A percentile compares a stretch with the other conserved stretches of the same genome.
These are phyloP conservation scores for Xerocomus potaroensis DNA, from an alignment of 768 basidiomycete genomes.

Conservation along the genomic window DNA sequence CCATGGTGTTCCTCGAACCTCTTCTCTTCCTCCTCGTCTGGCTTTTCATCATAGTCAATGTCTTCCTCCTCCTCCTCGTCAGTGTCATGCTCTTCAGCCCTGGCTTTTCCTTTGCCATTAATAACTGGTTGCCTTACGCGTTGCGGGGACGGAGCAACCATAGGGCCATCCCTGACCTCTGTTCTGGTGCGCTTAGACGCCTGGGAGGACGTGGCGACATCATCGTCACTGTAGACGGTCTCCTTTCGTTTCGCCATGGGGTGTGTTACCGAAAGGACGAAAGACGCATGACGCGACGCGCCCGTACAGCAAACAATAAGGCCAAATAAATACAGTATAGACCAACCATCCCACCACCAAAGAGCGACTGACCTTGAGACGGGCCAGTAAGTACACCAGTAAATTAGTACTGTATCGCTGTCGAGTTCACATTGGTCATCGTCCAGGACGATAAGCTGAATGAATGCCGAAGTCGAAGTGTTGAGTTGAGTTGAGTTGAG, in stretches of 20 bases:
- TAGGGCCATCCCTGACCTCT: slow-evolving; percentile 35
- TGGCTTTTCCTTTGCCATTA: slow-evolving; percentile 33
- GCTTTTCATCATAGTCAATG: slow-evolving; percentile 33
- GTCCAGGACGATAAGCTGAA: background rate
- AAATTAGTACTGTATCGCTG: too few relatives aligned
- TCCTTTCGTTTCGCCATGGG: slow-evolving; percentile 58
- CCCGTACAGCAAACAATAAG: slow-evolving; percentile 12
- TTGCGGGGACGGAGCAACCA: slow-evolving; percentile 11
- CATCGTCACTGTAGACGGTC: slow-evolving; percentile 40
- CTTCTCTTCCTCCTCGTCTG: slow-evolving; percentile 56
- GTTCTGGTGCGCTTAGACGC: slow-evolving; percentile 43
- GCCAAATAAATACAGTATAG: slow-evolving; percentile 20
- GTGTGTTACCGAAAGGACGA: background rate
- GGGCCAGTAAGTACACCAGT: too few relatives aligned
- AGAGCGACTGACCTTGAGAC: too few relatives aligned
- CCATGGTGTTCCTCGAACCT: slow-evolving; percentile 61
- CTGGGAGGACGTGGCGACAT: slow-evolving; percentile 29
- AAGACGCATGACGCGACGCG: slow-evolving; percentile 29
- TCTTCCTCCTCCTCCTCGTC: slow-evolving; percentile 32
- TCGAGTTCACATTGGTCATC: background rate
- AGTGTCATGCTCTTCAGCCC: slow-evolving; percentile 24
- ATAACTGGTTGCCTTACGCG: slow-evolving; percentile 29
- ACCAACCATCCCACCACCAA: too few relatives aligned
- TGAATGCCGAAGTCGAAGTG: too few relatives aligned
- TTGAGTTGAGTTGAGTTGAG: background rate